Percentiles rank a stretch among this genome's conserved stretches.
These are phyloP conservation scores for Ampelocalamus luodianensis DNA, from an alignment of 176 grass and related monocot species.

Conservation along the genomic window DNA sequence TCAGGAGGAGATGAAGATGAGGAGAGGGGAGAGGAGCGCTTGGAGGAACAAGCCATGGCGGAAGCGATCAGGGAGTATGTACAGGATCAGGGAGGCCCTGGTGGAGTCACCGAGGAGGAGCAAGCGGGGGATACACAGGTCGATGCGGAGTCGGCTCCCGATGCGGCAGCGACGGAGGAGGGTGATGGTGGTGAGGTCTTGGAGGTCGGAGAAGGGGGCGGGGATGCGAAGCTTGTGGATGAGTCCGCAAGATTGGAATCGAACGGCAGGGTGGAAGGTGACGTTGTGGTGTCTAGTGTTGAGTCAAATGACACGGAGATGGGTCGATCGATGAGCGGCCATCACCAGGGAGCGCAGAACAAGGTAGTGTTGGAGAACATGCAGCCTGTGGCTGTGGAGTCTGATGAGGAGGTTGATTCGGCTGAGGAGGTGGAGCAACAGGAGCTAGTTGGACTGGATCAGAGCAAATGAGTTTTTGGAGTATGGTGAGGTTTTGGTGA, in stretches of 20 bases:
- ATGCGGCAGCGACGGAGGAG: not conserved
- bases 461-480: conserved; percentile 1
- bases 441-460: conserved; percentile 22
- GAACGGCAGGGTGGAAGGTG: not conserved
- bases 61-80: too few species aligned
- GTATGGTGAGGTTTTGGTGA: not conserved
- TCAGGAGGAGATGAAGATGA: too few species aligned
- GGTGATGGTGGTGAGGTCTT: conserved; percentile 9
- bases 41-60: too few species aligned
- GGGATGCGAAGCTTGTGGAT: not conserved
- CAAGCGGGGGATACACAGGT: too few species aligned
- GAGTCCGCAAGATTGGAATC: not conserved
- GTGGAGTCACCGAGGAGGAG: too few species aligned
- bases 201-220: conserved; percentile 6
- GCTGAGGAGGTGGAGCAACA: conserved; percentile 27
- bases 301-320: not conserved
- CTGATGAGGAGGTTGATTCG: conserved; percentile 4
- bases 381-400: not conserved
- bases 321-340: not conserved
- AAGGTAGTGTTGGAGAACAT: not conserved
- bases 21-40: too few species aligned
- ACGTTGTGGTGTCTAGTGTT: not conserved
- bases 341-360: conserved; percentile 13
- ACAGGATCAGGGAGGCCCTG: too few species aligned
- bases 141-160: not conserved